Evolutionary conservation across 805 yeast genomes (phyloP), one percentile per base, ranked within the genome.

Genomic region (Wickerhamomyces strasburgensis): DNA sequence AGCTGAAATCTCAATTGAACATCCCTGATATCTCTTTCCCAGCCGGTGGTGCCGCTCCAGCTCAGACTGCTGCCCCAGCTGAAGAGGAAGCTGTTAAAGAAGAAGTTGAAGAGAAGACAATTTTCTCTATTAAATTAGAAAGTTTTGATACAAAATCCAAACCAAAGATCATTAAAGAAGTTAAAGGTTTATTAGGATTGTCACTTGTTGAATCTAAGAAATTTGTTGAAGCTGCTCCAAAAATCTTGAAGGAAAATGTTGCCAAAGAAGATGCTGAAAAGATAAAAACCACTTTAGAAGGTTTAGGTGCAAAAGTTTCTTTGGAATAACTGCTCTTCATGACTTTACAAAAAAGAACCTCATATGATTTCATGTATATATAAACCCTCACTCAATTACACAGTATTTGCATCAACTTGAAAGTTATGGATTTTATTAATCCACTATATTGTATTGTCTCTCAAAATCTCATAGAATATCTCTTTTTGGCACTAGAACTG

Each of bases 251-350:
- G 71, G 99, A 93, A 55, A 87, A 88, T 54, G 88, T 93, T 44
- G 82, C 95, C 45, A 93, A 93, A 74, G 99, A 86, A 60, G 99
- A 93, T 56, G 98, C 98, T 49, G 97, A 90, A 57, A 88, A 89
- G 75, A 83, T 93, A 61, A 90, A 93, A 73, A 72, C 84, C 43
- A 79, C 95, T 45, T 74, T 93, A 59, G 98, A 93, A 70, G 93
- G 78, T 37, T 75, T 90, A 54, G 98, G 98, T 63, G 98, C 95
- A 48, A 93, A 93, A 75, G 75, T 93, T 57, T 52, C 77, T 40
- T 71, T 93, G 61, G 99, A 93, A 72, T 93, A 79, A 65, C 16
- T 16, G 9, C 3, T 10, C 23, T 31, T 13, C n/a, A 11, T 23
- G 14, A 16, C 25, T n/a, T n/a, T n/a, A n/a, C n/a, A n/a, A n/a